Evolutionary conservation across 2,329 filamentous ascomycete genomes (phyloP), one percentile per base, ranked within the genome.

Genomic region (Ophiostoma quercus): DNA sequence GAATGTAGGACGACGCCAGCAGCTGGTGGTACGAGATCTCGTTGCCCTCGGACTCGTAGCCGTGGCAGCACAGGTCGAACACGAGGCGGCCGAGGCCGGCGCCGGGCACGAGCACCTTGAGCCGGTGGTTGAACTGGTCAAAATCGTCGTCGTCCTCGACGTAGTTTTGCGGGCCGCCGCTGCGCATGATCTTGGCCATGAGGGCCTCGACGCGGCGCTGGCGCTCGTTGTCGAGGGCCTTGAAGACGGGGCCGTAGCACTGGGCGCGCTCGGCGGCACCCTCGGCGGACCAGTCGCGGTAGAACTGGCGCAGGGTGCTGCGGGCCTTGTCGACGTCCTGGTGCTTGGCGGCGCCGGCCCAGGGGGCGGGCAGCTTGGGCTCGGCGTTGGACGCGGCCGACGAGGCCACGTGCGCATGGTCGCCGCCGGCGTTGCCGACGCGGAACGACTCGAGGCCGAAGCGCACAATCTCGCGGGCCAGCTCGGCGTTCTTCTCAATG

Each of bases 1-100:
- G 85, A 19, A 94, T 85, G 76, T 91, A 89, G 0, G 86, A 87
- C 6, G 92, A 96, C 1, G 92, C 92, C 71, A 98, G 84, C n/a
- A 99, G 86, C 78, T 97, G 92, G 78, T 99, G 95, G 77, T 96
- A 98, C 2, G 94, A 97, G 72, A 98, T 96, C 79, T 99, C 92
- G 77, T 97, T 98, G 37, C 94, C 94, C 78, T 97, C 93, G 0
- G 88, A 86, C 12, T 85, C 81, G 78, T 88, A 96, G 12, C 95
- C 94, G 0, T 82, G 82, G 37, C 81, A 82, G 77, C 90, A 92
- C 16, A 98, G 83, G 63, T 99, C 95, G 75, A 96, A 96, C 0
- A 98, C 92, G 1, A 98, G 82, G 16, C 95, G 86, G 2, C 92
- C 95, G 1, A 99, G 82, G 0, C 95, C 95, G 3, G 94, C 94